These are phyloP conservation scores for Sclerotiophoma versabilis DNA, from an alignment of 2,329 filamentous ascomycete species.

Conservation along the genomic window DNA sequence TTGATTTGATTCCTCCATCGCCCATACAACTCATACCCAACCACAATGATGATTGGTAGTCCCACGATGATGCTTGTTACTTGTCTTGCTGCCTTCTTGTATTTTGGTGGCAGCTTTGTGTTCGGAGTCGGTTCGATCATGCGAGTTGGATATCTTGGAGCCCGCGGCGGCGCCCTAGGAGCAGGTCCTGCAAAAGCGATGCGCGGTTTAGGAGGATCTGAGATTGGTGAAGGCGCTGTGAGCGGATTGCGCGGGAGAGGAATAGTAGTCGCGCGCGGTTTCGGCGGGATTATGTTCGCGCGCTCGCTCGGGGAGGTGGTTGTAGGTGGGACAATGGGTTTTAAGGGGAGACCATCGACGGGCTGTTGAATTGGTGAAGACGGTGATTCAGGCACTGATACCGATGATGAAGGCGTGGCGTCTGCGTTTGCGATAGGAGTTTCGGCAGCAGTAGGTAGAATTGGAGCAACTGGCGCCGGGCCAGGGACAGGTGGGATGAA, in stretches of 20 bases:
- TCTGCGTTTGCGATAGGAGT: background rate
- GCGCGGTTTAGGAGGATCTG: constrained; percentile 2
- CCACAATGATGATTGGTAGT: constrained; percentile 43
- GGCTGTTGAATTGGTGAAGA: constrained; percentile 13
- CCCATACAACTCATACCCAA: constrained; percentile 42
- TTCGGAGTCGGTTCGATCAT: constrained; percentile 33
- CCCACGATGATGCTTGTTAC: constrained; percentile 46
- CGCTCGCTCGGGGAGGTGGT: constrained; percentile 9
- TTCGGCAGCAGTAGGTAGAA: constrained; percentile 2
- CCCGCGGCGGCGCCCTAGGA: constrained; percentile 9
- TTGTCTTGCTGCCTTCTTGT: constrained; percentile 40
- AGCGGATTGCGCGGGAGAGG: constrained; percentile 32
- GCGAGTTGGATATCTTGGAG: constrained; percentile 14
- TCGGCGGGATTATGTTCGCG: constrained; percentile 7
- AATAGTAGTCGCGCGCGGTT: constrained; percentile 29
- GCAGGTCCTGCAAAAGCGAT: constrained; percentile 13
- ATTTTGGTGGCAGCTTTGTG: constrained; percentile 37
- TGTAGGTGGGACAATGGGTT: constrained; percentile 7
- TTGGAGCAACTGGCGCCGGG: constrained; percentile 15
- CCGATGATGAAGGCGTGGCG: background rate
- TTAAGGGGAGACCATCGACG: background rate
- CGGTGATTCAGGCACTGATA: background rate
- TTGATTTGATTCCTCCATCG: constrained; percentile 30
- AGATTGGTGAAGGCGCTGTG: constrained; percentile 21
- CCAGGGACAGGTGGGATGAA: constrained; percentile 11